Percentiles rank a stretch among this genome's conserved stretches.
Conservation (phyloP, 176 grass and related monocot species). For the barley (Hordeum vulgare) region DNA sequence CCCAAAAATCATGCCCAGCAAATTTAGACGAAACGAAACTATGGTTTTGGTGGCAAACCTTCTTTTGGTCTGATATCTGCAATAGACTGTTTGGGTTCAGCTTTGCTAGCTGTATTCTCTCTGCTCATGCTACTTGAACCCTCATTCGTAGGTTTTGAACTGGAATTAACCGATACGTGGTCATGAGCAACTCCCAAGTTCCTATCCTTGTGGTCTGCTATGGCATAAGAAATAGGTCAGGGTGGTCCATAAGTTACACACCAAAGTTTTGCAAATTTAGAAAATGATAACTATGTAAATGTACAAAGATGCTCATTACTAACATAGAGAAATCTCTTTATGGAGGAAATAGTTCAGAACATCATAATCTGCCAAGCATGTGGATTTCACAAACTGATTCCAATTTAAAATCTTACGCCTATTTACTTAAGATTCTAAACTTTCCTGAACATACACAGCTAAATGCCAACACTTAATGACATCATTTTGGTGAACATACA, state of each 20-base stretch:
- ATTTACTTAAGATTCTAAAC: neutral
- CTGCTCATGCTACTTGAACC: conserved; percentile 24
- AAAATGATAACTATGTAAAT: neutral
- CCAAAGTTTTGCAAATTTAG: neutral
- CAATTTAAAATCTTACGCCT: neutral
- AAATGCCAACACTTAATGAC: neutral
- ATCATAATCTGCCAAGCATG: neutral
- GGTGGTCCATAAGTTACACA: neutral
- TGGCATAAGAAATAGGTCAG: conserved; percentile 5
- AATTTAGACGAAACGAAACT: neutral
- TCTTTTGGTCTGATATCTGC: conserved; percentile 77
- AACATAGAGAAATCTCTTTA: neutral
- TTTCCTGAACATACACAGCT: neutral
- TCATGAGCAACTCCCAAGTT: conserved; percentile 28
- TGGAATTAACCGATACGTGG: conserved; percentile 17
- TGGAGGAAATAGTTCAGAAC: neutral
- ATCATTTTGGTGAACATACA: neutral
- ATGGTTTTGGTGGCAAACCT: conserved; percentile 32
- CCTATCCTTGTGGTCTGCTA: conserved; percentile 40
- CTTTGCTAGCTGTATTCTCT: conserved; percentile 7
- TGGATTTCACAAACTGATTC: neutral
- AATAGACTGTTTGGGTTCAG: conserved; percentile 39
- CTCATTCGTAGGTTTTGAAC: conserved; percentile 23
- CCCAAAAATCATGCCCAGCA: neutral
- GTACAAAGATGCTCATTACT: neutral